A percentile compares a stretch with the other conserved stretches of the same genome.
These are phyloP conservation scores for Paspalum notatum DNA, from an alignment of 176 grass and related monocot genomes.

Conservation along the genomic window DNA sequence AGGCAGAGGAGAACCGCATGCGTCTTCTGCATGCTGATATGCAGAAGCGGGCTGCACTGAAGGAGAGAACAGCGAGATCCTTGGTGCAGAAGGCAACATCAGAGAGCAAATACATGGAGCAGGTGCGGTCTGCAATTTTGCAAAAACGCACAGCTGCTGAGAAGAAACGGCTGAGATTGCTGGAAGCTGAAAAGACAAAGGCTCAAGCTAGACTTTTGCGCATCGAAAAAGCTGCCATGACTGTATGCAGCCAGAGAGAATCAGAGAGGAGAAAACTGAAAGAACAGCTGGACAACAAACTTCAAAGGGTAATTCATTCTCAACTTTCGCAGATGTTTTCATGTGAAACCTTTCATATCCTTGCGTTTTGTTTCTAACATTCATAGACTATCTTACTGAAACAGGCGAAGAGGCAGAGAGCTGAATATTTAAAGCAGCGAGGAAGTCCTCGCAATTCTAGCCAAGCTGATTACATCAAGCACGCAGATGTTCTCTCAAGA, in stretches of 20 bases:
- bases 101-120: slow-evolving; percentile 81
- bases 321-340: slow-evolving; percentile 9
- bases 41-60: slow-evolving; percentile 69
- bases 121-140: slow-evolving; percentile 73
- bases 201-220: slow-evolving; percentile 73
- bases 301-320: slow-evolving; percentile 73
- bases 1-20: slow-evolving; percentile 85
- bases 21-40: slow-evolving; percentile 65
- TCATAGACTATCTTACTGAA: slow-evolving; percentile 16
- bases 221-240: slow-evolving; percentile 62
- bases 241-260: slow-evolving; percentile 78
- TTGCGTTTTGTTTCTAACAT: slow-evolving; percentile 25
- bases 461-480: slow-evolving; percentile 59
- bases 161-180: slow-evolving; percentile 78
- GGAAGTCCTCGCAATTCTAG: slow-evolving; percentile 65
- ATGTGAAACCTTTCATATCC: not conserved
- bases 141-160: slow-evolving; percentile 84
- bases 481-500: slow-evolving; percentile 74
- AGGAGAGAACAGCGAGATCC: slow-evolving; percentile 79
- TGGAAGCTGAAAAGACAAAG: slow-evolving; percentile 87
- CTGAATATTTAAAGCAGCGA: slow-evolving; percentile 88
- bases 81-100: slow-evolving; percentile 58
- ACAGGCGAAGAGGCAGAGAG: slow-evolving; percentile 82
- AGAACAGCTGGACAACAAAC: slow-evolving; percentile 84
- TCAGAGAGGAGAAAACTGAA: slow-evolving; percentile 74